These are phyloP conservation scores for Coix lacrymajobi DNA, from an alignment of 176 grass and related monocot genomes.

Conservation along the genomic window DNA sequence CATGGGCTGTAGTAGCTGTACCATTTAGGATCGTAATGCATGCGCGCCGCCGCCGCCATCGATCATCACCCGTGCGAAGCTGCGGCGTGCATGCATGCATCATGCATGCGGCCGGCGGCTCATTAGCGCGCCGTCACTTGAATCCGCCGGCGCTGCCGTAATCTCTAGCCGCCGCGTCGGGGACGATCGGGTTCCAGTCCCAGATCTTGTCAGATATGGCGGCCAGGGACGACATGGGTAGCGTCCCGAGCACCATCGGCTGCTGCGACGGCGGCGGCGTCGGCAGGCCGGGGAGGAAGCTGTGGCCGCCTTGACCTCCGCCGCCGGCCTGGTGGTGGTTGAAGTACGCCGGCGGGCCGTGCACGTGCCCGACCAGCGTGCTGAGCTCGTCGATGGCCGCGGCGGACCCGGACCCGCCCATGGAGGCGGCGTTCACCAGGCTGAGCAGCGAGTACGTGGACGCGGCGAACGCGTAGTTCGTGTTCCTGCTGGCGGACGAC, in stretches of 20 bases:
- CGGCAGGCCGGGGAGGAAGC: conserved; percentile 30
- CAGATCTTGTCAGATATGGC: conserved; percentile 84
- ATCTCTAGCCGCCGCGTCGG: conserved; percentile 48
- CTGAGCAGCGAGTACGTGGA: conserved; percentile 68
- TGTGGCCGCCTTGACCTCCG: conserved; percentile 17
- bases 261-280: conserved; percentile 4
- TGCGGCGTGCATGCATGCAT: conserved; percentile 12
- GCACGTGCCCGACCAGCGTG: conserved; percentile 45
- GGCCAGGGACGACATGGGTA: conserved; percentile 53
- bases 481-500: conserved; percentile 40
- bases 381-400: conserved; percentile 70
- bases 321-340: conserved; percentile 6
- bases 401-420: conserved; percentile 26
- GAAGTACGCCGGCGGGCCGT: conserved; percentile 21
- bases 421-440: conserved; percentile 48
- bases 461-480: conserved; percentile 31
- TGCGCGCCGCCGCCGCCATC: neutral
- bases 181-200: conserved; percentile 68
- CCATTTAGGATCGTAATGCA: neutral
- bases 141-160: conserved; percentile 48
- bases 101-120: neutral
- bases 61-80: neutral
- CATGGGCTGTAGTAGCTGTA: conserved; percentile 7
- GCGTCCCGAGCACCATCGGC: conserved; percentile 30
- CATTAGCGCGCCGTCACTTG: conserved; percentile 50